These are phyloP conservation scores for Cercis canadensis DNA, from an alignment of 306 rosid genomes.

Conservation along the genomic window DNA sequence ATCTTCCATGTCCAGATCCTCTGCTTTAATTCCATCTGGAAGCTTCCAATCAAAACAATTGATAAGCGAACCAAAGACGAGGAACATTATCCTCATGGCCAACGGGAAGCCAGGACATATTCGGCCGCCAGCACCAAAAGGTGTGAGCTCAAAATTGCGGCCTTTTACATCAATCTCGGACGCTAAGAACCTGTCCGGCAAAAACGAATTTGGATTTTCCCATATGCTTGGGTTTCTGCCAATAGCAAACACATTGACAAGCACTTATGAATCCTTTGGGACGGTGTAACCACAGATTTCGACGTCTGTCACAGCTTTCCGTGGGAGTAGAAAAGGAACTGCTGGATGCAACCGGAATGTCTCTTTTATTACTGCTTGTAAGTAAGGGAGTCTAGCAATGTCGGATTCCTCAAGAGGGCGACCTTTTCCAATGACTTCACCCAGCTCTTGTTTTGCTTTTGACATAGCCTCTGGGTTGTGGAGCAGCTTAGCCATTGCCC, in stretches of 20 bases:
- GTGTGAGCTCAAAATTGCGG: constrained; percentile 51
- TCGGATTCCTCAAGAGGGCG: constrained; percentile 61
- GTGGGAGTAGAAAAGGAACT: constrained; percentile 56
- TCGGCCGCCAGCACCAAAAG: constrained; percentile 57
- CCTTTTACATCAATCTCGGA: constrained; percentile 54
- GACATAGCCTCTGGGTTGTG: constrained; percentile 47
- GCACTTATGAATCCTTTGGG: constrained; percentile 56
- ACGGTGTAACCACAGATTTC: constrained; percentile 48
- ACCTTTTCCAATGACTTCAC: constrained; percentile 52
- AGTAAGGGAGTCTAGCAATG: constrained; percentile 44
- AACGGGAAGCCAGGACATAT: constrained; percentile 55
- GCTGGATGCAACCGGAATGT: constrained; percentile 51
- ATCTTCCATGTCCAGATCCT: constrained; percentile 58
- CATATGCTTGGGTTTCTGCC: constrained; percentile 42
- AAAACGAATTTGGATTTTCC: constrained; percentile 48
- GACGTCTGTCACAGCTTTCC: constrained; percentile 51
- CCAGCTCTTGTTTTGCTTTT: constrained; percentile 51
- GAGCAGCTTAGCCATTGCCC: constrained; percentile 67
- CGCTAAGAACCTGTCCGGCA: constrained; percentile 62
- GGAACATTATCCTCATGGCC: constrained; percentile 55
- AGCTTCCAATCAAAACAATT: constrained; percentile 71
- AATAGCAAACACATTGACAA: constrained; percentile 58
- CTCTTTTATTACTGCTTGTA: constrained; percentile 66
- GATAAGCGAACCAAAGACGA: constrained; percentile 57
- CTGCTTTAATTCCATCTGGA: constrained; percentile 37